Evolutionary conservation across 257 asterid genomes (phyloP).

Genomic region (Plantago elongata): DNA sequence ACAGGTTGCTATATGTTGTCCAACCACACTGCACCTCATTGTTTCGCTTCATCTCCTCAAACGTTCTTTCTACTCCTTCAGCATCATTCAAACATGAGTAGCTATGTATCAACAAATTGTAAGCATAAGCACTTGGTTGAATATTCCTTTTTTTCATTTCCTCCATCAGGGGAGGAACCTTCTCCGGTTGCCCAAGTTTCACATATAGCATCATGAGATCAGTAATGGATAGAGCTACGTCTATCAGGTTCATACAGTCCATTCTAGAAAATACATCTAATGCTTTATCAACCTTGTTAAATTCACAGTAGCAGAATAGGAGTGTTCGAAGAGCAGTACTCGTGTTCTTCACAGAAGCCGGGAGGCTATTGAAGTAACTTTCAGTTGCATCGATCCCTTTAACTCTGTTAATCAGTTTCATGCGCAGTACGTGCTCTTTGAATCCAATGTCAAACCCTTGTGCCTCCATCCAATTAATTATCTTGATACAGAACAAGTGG

Average conservation of each 20-base stretch:
- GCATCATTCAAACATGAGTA: conserved; percentile 44
- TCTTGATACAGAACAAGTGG: conserved; percentile 13
- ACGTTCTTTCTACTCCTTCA: conserved; percentile 64
- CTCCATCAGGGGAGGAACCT: conserved; percentile 38
- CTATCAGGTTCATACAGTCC: conserved; percentile 40
- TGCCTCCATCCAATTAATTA: conserved; percentile 69
- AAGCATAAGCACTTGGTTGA: conserved; percentile 47
- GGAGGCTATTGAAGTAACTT: conserved; percentile 43
- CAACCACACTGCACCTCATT: conserved; percentile 46
- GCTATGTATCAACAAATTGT: conserved; percentile 61
- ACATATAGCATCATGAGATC: conserved; percentile 61
- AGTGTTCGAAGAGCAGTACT: conserved; percentile 60
- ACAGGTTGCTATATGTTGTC: conserved; percentile 75
- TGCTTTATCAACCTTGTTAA: conserved; percentile 58
- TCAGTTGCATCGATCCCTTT: conserved; percentile 71
- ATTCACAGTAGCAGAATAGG: conserved; percentile 62
- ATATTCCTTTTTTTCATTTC: conserved; percentile 58
- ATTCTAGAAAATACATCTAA: conserved; percentile 42
- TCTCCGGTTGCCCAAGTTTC: conserved; percentile 51
- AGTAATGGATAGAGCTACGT: conserved; percentile 42
- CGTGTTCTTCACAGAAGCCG: conserved; percentile 32
- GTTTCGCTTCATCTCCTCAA: conserved; percentile 53
- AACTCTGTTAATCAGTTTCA: conserved; percentile 61
- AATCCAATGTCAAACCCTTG: conserved; percentile 26
- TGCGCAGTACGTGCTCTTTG: conserved; percentile 40